A percentile compares a stretch with the other conserved stretches of the same genome.
These are phyloP conservation scores for Cucumis sativus DNA, from an alignment of 306 rosid genomes.

Conservation along the genomic window Cucumber_9930_V3 NC_026657.2:26658501-26659000, in stretches of 20 bases:
- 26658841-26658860: not conserved
- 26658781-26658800: not conserved
- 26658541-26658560: not conserved
- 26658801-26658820: not conserved
- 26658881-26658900: not conserved
- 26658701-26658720: not conserved
- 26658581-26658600: not conserved
- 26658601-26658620: not conserved
- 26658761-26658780: not conserved
- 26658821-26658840: too few species aligned
- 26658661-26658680: too few species aligned
- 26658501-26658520: not conserved
- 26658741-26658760: too few species aligned
- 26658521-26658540: not conserved
- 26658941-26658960: constrained; percentile 10
- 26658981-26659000: constrained; percentile 53
- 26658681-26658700: too few species aligned
- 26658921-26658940: too few species aligned
- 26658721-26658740: too few species aligned
- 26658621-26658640: too few species aligned
- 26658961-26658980: constrained; percentile 55
- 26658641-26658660: too few species aligned
- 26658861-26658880: not conserved
- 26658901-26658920: not conserved
- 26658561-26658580: not conserved